Evolutionary conservation across 768 basidiomycete species (phyloP), one percentile per base, ranked within the genome.

Genomic region (Naematelia encephala): DNA sequence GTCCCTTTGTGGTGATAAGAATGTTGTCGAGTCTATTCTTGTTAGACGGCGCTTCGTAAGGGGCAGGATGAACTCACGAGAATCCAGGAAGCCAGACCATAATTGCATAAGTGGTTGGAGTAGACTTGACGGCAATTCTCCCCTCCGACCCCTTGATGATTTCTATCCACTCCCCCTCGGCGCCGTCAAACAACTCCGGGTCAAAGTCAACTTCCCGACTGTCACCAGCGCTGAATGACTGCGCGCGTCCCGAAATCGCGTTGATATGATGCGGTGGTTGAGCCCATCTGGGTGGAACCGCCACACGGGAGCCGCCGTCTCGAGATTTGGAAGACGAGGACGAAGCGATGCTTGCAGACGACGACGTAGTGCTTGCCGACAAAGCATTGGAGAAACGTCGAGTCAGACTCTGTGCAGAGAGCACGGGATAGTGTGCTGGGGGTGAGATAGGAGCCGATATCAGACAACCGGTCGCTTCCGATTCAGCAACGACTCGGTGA

Each of bases 71-170:
- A 1, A 72, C 70, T 64, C 51, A 72, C 71, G 61, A 56, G 58
- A 73, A 69, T 0, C 66, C 68, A 30, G 71, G 71, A 25, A 73
- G 49, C 66, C 68, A 69, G 12, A 67, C 70, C 66, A 67, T 56
- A 53, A 73, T 63, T 34, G 63, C 63, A 46, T 70, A 70, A 14
- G 54, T 3, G n/a, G 42, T 48, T 14, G 44, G 45, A 0, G 62
- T 68, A 34, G 56, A 61, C 47, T 66, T 63, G 42, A 73, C 60
- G 12, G 68, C 66, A n/a, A 73, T 69, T 44, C 71, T 61, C 10
- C 68, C 71, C 29, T 70, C 68, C 16, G 50, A 51, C 44, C 68
- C 68, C 51, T 73, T 73, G 53, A 73, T 68, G 30, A 73, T 56
- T 50, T 73, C 71, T 8, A 66, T 59, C 59, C 58, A 59, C 27